A percentile compares a stretch with the other conserved stretches of the same genome.
phyloP scores from a whole-genome alignment of 208 protist species.

The Trypanosoma grayi region DNA sequence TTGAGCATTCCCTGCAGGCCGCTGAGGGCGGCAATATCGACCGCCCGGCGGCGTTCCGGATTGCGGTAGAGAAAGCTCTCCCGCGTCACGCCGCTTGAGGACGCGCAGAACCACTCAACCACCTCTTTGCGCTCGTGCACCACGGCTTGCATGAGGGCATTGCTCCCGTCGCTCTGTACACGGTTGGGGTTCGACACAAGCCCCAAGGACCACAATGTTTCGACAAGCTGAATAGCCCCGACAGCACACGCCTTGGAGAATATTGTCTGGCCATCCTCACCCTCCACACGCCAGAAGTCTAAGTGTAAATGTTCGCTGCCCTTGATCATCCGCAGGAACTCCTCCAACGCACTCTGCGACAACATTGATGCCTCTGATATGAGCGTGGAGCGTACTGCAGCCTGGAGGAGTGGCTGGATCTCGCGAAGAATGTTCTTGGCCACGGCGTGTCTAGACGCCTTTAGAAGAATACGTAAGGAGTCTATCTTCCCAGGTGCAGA shows the following conservation, averaged over 20 bases:
- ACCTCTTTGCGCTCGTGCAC: conserved; percentile 2
- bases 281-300: conserved; percentile 19
- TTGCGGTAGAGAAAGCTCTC: conserved; percentile 13
- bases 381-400: background rate
- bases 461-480: background rate
- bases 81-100: background rate
- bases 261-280: conserved; percentile 5
- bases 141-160: conserved; percentile 26
- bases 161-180: conserved; percentile 21
- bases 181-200: conserved; percentile 16
- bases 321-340: conserved; percentile 7
- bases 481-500: background rate
- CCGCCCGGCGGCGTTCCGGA: conserved; percentile 5
- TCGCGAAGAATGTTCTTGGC: background rate
- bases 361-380: background rate
- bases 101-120: conserved; percentile 17
- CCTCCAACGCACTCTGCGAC: background rate
- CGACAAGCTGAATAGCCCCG: conserved; percentile 12
- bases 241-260: conserved; percentile 21
- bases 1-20: background rate
- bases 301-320: background rate
- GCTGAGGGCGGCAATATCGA: conserved; percentile 7
- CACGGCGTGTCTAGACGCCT: background rate
- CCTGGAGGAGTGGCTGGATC: conserved; percentile 13
- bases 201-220: conserved; percentile 1